Percentiles rank a stretch among this genome's conserved stretches.
phyloP scores from a whole-genome alignment of 148 eudicot species.

The Beta vulgaris region DNA sequence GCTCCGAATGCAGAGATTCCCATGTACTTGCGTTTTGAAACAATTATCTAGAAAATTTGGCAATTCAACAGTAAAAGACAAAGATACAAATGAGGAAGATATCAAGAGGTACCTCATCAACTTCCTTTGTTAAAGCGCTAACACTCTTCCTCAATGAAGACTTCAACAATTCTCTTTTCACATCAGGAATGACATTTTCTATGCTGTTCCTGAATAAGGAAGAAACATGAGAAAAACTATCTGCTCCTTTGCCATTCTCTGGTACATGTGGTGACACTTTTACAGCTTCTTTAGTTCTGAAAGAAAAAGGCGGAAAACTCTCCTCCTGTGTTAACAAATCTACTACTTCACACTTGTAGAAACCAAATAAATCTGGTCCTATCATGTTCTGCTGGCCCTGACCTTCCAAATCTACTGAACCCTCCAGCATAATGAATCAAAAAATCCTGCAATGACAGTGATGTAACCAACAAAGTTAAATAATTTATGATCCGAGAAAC shows the following conservation, averaged over 20 bases:
- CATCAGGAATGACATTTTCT: constrained; percentile 42
- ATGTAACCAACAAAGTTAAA: constrained; percentile 4
- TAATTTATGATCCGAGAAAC: neutral
- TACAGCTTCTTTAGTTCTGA: constrained; percentile 25
- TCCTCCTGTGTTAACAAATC: constrained; percentile 46
- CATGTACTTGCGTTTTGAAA: neutral
- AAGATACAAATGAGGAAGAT: neutral
- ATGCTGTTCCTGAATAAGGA: constrained; percentile 41
- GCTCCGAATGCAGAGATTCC: neutral
- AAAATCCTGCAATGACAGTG: constrained; percentile 14
- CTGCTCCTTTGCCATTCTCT: constrained; percentile 10
- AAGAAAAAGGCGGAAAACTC: constrained; percentile 27
- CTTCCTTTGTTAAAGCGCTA: constrained; percentile 45
- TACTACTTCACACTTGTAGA: constrained; percentile 42
- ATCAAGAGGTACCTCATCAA: constrained; percentile 57
- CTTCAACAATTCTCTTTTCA: constrained; percentile 49
- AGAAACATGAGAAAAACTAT: constrained; percentile 19
- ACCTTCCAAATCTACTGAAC: constrained; percentile 27
- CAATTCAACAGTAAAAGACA: neutral
- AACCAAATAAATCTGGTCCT: constrained; percentile 63
- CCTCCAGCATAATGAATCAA: constrained; percentile 38
- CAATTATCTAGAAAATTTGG: neutral
- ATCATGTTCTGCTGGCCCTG: constrained; percentile 25
- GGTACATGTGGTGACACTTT: constrained; percentile 8
- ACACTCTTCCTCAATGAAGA: constrained; percentile 52